Percentiles rank a stretch among this genome's conserved stretches.
These are phyloP conservation scores for Skeletonema menzelii DNA, from an alignment of 108 stramenopile species.

Conservation along the genomic window DNA sequence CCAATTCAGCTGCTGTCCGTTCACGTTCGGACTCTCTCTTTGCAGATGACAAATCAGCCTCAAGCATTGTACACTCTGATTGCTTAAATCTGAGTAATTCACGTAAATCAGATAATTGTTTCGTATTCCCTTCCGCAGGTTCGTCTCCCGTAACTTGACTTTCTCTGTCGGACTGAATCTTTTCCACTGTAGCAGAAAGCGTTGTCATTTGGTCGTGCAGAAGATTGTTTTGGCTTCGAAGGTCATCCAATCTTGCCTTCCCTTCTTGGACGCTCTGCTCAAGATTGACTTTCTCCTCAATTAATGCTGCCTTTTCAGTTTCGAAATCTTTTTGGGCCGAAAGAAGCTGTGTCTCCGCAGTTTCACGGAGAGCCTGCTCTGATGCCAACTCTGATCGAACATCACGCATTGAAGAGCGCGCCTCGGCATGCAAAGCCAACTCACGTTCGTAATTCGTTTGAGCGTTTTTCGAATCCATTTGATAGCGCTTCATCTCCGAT, in stretches of 20 bases:
- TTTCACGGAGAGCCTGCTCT: constrained; percentile 51
- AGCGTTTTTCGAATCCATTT: constrained; percentile 50
- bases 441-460: constrained; percentile 82
- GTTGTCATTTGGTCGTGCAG: constrained; percentile 80
- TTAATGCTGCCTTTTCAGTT: constrained; percentile 45
- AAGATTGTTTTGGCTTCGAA: constrained; percentile 69
- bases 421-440: constrained; percentile 76
- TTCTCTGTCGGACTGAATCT: constrained; percentile 49
- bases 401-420: constrained; percentile 65
- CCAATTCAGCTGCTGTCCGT: constrained; percentile 62
- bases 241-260: constrained; percentile 61
- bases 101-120: constrained; percentile 67
- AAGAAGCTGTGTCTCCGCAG: constrained; percentile 53
- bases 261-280: constrained; percentile 44
- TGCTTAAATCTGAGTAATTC: constrained; percentile 82
- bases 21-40: constrained; percentile 77
- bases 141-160: constrained; percentile 23
- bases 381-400: constrained; percentile 60
- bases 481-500: constrained; percentile 56
- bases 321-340: constrained; percentile 52
- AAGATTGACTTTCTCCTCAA: constrained; percentile 57
- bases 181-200: constrained; percentile 61
- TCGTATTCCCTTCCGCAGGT: constrained; percentile 25
- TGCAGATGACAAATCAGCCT: constrained; percentile 75
- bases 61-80: constrained; percentile 75